Percentiles rank a stretch among this genome's conserved stretches.
Evolutionary conservation across 768 basidiomycete species (phyloP).

Genomic region (Collybia mongolica): DNA sequence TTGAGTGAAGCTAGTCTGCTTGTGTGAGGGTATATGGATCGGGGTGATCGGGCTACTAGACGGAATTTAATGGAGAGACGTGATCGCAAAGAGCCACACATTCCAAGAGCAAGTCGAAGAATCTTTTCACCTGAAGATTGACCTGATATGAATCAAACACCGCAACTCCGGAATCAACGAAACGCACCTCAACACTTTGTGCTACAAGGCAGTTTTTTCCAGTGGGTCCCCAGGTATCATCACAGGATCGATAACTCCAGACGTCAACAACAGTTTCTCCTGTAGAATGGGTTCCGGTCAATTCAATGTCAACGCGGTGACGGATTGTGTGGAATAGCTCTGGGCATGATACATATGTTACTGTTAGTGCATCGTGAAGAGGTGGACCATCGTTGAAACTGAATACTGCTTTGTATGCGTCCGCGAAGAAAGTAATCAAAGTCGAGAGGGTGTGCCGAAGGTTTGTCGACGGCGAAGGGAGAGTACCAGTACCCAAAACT

Average conservation of each 20-base stretch:
- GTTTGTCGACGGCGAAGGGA: constrained; percentile 35
- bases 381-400: constrained; percentile 87
- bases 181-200: constrained; percentile 62
- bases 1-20: not conserved
- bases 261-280: constrained; percentile 85
- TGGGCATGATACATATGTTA: constrained; percentile 73
- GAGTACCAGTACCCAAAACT: constrained; percentile 14
- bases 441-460: constrained; percentile 77
- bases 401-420: constrained; percentile 69
- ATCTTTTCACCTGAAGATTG: constrained; percentile 48
- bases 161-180: not conserved
- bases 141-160: not conserved
- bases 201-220: constrained; percentile 80
- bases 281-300: constrained; percentile 58
- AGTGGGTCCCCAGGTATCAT: constrained; percentile 67
- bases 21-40: not conserved
- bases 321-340: constrained; percentile 60
- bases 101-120: constrained; percentile 66
- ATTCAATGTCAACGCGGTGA: constrained; percentile 84
- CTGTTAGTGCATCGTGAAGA: constrained; percentile 81
- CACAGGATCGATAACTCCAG: constrained; percentile 58
- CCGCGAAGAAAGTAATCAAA: constrained; percentile 71
- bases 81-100: constrained; percentile 58
- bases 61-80: constrained; percentile 56
- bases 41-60: not conserved